These are phyloP conservation scores for Pseudomonodictys pantanalensis DNA, from an alignment of 495 filamentous ascomycete species.

Conservation along the genomic window DNA sequence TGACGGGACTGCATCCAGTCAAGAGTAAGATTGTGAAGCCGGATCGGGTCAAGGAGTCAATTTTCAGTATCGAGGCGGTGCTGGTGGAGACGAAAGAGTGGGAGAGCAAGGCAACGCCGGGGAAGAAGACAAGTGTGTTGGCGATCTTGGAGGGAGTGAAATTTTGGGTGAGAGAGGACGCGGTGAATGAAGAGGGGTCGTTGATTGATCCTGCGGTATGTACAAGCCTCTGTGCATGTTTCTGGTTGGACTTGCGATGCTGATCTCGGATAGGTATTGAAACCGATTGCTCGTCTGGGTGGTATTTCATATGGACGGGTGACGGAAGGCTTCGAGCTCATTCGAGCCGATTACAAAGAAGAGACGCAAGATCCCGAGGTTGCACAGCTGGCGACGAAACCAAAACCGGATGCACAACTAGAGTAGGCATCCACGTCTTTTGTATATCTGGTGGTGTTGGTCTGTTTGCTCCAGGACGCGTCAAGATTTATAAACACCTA, in stretches of 20 bases:
- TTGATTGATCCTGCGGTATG: slow-evolving; percentile 61
- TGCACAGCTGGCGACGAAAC: slow-evolving; percentile 44
- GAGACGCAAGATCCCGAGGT: slow-evolving; percentile 46
- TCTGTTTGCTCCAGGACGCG: neutral
- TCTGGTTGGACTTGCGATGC: neutral
- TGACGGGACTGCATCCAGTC: slow-evolving; percentile 71
- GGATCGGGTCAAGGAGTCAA: slow-evolving; percentile 74
- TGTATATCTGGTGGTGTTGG: neutral
- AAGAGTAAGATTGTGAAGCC: slow-evolving; percentile 63
- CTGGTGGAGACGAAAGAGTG: slow-evolving; percentile 72
- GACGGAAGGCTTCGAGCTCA: slow-evolving; percentile 72
- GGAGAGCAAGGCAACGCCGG: slow-evolving; percentile 63
- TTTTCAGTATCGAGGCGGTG: slow-evolving; percentile 78
- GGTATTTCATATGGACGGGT: slow-evolving; percentile 78
- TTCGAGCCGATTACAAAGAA: slow-evolving; percentile 63
- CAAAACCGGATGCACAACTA: slow-evolving; percentile 20
- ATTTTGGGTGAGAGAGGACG: slow-evolving; percentile 91
- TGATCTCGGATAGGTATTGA: slow-evolving; percentile 45
- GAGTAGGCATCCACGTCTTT: neutral
- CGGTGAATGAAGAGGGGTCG: slow-evolving; percentile 71
- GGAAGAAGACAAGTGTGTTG: slow-evolving; percentile 69
- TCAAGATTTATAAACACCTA: neutral
- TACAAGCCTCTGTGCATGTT: neutral
- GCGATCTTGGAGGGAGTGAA: slow-evolving; percentile 79
- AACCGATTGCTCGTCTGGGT: slow-evolving; percentile 74